Base-by-base conservation (phyloP, 2,329 filamentous ascomycete genomes). In the Beauveria asiatica region DNA sequence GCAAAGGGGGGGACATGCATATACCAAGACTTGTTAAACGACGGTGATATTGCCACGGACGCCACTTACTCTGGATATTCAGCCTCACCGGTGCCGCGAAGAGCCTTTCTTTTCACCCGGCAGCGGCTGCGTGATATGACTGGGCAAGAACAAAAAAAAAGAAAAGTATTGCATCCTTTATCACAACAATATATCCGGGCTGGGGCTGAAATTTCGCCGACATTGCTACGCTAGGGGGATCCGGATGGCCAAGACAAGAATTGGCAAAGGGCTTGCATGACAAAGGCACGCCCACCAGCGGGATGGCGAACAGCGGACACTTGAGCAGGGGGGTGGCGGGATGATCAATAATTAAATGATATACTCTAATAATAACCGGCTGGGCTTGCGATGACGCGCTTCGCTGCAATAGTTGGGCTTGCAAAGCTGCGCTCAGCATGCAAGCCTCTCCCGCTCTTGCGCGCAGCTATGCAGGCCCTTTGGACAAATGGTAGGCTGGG, bases 381-480 rank as follows among this genome's bases (percentile, higher is more conserved):
- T 46, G 16, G 44, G 54, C 21, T 37, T 27, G 21, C 30, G 30
- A 57, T 39, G 45, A 49, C 45, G 45, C 54, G 23, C 54, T 45
- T 27, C 41, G 9, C 16, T 57, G 45, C 54, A 37, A 49, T 57
- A 27, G 10, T 37, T 37, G 51, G 33, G 5, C 33, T 46, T 51
- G 53, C 53, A 46, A 46, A 37, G 33, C 16, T 37, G 53, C 27
- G 25, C 54, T 41, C 21, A 19, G 41, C 33, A 37, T 57, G 54
- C 54, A 57, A 57, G 54, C 54, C 54, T 48, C 44, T 57, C 54
- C 53, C 45, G 54, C 45, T 25, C 54, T 49, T 10, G 45, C 27
- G 19, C 37, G 41, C 41, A 19, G 10, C n/a, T 6, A 57, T 49
- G 54, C 54, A 57, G 30, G 44, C 42, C 44, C 45, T 49, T 16